Evolutionary conservation across 116 monocot genomes (phyloP).

Genomic region (Iris pallida): DNA sequence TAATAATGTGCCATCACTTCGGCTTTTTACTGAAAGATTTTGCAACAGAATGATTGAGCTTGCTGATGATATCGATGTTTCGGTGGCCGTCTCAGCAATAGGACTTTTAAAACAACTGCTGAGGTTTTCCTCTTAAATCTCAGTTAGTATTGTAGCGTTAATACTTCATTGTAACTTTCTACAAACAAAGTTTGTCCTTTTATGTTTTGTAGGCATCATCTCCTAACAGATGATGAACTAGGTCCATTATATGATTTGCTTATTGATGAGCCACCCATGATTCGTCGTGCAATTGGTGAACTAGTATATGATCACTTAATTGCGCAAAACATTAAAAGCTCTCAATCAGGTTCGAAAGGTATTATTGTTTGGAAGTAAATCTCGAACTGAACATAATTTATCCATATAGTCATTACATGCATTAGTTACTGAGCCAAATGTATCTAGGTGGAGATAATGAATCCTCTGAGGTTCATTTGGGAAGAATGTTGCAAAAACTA

Average conservation of each 20-base stretch:
- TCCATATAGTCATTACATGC: too few relatives aligned
- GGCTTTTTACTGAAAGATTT: constrained; percentile 96
- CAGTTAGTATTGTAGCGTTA: too few relatives aligned
- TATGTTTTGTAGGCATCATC: constrained; percentile 75
- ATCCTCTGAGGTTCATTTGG: constrained; percentile 85
- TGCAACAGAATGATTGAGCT: constrained; percentile 94
- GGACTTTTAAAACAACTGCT: constrained; percentile 86
- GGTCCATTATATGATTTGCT: constrained; percentile 97
- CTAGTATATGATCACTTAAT: constrained; percentile 97
- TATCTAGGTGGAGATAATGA: constrained; percentile 61
- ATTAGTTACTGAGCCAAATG: too few relatives aligned
- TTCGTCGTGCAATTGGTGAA: constrained; percentile 95
- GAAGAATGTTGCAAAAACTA: constrained; percentile 85
- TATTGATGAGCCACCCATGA: constrained; percentile 91
- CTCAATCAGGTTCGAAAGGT: constrained; percentile 51
- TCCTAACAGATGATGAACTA: constrained; percentile 86
- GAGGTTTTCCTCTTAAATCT: constrained; percentile 32
- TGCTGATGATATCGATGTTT: constrained; percentile 94
- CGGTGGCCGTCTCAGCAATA: constrained; percentile 88
- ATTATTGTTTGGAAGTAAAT: background rate
- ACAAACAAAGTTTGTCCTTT: background rate
- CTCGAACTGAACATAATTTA: too few relatives aligned
- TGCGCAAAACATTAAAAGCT: constrained; percentile 72
- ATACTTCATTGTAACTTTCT: too few relatives aligned
- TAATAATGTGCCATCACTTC: constrained; percentile 90